Evolutionary conservation across 768 basidiomycete genomes (phyloP), one percentile per base, ranked within the genome.

Genomic region (Lactarius vividus): DNA sequence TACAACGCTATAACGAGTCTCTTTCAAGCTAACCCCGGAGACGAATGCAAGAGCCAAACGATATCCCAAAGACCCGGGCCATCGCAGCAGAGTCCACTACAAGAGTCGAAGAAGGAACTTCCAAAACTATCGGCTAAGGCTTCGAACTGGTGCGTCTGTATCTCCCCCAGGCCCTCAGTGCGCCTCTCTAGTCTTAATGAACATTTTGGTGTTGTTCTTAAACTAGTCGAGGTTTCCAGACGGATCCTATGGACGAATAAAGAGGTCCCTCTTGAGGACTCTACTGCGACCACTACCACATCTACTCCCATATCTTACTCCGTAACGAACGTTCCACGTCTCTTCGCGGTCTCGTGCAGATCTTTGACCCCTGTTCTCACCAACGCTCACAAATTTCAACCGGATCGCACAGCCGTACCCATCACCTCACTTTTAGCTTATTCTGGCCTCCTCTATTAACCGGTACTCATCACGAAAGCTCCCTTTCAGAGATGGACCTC

Each of bases 41-140:
- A 94, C 66, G 97, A 97, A 88, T 37, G 78, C 74, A 39, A 46
- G 33, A 39, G 28, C 44, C 44, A 20, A 62, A 28, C 42, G 78
- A 79, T 28, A 89, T 91, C 67, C 88, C 86, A 4, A 86, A 82
- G 0, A 78, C 86, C 46, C 88, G 92, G 65, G 78, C 82, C 63
- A 92, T 93, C 29, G 96, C 92, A 69, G 96, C 95, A 79, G 82
- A 85, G 66, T 80, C 98, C 60, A 96, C 94, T 26, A 82, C 83
- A 61, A 77, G 80, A 20, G 87, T 98, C 59, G 88, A 91, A 75
- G 75, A 73, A 11, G 40, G 85, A 87, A 73, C 77, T 98, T 66
- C 74, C 86, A 33, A 83, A 85, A 75, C 79, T 88, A 39, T 96
- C 91, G 6, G 83, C 98, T 62, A 97, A 98, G 73, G 91, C 93